Conservation (phyloP, 257 asterid species). For the Fraxinus quadrangulata region DNA sequence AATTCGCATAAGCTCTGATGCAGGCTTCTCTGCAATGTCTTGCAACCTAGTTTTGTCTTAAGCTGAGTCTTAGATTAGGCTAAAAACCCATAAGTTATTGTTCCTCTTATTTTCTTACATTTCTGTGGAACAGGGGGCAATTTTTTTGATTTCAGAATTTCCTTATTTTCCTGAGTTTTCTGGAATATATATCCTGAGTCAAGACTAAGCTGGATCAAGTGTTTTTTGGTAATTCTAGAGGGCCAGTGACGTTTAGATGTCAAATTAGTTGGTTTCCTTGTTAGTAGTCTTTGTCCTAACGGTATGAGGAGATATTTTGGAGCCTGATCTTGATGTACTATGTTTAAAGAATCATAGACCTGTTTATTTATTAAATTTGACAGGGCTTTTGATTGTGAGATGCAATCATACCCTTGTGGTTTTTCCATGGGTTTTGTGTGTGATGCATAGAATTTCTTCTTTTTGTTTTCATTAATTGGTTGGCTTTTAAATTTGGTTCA, state of each 20-base stretch:
- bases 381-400: not conserved
- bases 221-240: not conserved
- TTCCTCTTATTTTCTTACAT: no score
- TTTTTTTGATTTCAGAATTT: no score
- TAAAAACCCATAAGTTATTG: no score
- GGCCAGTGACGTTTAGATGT: not conserved
- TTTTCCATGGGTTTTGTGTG: not conserved
- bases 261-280: not conserved
- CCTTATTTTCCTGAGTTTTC: no score
- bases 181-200: no score
- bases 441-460: not conserved
- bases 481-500: not conserved
- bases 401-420: not conserved
- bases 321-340: not conserved
- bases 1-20: not conserved
- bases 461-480: no score
- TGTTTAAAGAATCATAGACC: not conserved
- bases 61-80: no score
- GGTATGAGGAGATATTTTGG: not conserved
- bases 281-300: not conserved
- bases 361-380: not conserved
- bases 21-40: not conserved
- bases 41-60: not conserved
- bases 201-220: not conserved
- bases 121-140: no score